A percentile compares a stretch with the other conserved stretches of the same genome.
These are phyloP conservation scores for Inonotus hispidus DNA, from an alignment of 1,284 basidiomycete species.

Conservation along the genomic window DNA sequence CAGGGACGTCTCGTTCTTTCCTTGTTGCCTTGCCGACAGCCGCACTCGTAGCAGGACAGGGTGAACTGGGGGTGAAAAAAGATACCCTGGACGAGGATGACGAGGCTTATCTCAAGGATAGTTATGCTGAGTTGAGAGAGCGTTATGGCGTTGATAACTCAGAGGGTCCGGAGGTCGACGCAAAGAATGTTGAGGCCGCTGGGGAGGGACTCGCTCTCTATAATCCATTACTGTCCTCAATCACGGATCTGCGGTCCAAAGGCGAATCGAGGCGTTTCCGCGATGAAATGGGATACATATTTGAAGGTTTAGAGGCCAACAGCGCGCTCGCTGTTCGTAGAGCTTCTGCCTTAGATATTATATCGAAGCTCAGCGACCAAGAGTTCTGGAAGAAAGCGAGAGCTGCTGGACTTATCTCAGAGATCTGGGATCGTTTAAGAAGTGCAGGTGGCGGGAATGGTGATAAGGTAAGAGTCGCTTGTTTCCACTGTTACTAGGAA, in stretches of 20 bases:
- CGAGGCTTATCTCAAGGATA: constrained; percentile 58
- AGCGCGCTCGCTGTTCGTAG: constrained; percentile 52
- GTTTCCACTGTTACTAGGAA: neutral
- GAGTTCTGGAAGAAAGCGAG: constrained; percentile 74
- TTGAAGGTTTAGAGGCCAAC: constrained; percentile 62
- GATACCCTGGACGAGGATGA: constrained; percentile 27
- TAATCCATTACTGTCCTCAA: constrained; percentile 67
- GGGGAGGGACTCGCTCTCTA: constrained; percentile 42
- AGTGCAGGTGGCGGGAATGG: constrained; percentile 51
- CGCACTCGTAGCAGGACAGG: constrained; percentile 21
- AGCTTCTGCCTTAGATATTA: constrained; percentile 66
- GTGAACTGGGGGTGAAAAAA: constrained; percentile 22
- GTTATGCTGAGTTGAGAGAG: constrained; percentile 59
- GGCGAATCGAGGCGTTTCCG: constrained; percentile 74
- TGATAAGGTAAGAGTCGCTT: constrained; percentile 43
- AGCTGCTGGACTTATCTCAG: constrained; percentile 61
- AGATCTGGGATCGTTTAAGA: constrained; percentile 60
- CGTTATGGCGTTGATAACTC: constrained; percentile 73
- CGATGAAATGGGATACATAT: constrained; percentile 75
- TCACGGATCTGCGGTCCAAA: constrained; percentile 70
- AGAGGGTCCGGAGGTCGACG: constrained; percentile 41
- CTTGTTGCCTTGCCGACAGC: constrained; percentile 38
- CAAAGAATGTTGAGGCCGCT: constrained; percentile 30
- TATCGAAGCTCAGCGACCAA: constrained; percentile 60
- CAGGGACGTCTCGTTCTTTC: constrained; percentile 70